Base-by-base conservation (phyloP, 768 basidiomycete genomes). In the Termitomyces eurrhizus region DNA sequence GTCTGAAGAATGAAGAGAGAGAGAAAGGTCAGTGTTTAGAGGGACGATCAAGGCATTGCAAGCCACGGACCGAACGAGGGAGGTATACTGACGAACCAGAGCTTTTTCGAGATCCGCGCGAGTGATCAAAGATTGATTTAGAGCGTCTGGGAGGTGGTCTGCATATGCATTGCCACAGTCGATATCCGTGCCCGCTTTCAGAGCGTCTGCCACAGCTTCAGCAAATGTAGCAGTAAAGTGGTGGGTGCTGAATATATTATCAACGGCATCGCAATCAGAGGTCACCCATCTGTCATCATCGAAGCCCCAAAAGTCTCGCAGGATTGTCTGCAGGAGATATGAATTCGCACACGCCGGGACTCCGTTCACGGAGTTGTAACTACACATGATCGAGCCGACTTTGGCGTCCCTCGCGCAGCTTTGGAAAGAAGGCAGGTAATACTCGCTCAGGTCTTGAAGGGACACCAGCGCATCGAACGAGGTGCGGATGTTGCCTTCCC, bases 361-460 rank as follows among this genome's bases (percentile, higher is more conserved):
- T 2, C 84, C 84, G 60, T 85, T 85, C 21, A 86, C 82, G 11
- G 83, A 78, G 62, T 85, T 86, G 66, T 85, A 86, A 62, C 80
- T 81, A 74, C 84, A 86, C 84, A 85, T 85, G 39, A 84, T 74
- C n/a, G 80, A 80, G 2, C 76, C 81, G 39, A 82, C 84, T 64
- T 83, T 82, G 11, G 83, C 84, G 62, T 86, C 85, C 42, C 83
- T 75, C n/a, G 83, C 83, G 65, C 84, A 85, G 52, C 72, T 76
- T 67, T 84, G 81, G 79, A 85, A 86, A 3, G 82, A 69, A 0
- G 79, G 83, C 7, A 81, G 72, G 68, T 84, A 85, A 65, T 74
- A 86, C 64, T 83, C 82, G 68, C 75, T 78, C 32, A 86, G 69
- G 60, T 86, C 85, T 59, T 85, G 85, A 7, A 73, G 68, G 8